Base-by-base conservation (phyloP, 495 filamentous ascomycete genomes). In the Neurospora sp. region DNA sequence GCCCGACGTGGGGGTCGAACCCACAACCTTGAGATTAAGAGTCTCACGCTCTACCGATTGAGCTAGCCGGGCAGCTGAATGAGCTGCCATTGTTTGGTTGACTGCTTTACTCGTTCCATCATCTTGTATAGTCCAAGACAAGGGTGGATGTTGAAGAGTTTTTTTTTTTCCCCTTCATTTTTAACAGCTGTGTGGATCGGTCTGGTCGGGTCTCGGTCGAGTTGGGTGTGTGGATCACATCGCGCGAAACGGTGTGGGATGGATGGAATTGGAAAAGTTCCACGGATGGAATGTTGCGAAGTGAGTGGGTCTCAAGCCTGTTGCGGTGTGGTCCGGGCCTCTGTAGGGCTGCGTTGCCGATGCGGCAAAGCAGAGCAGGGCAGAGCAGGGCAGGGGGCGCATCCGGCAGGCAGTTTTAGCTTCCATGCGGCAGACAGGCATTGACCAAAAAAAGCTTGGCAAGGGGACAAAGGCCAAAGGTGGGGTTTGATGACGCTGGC, bases 21-120 rank as follows among this genome's bases (percentile, higher is more conserved):
- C 53, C 53, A 61, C 53, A 61, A 61, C 53, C 53, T 61, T 61
- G 53, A 61, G 53, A 61, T 61, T 61, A 90, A 90, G 88, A 90
- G 88, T 90, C 88, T 88, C 85, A 89, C 88, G 88, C 88, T 90
- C 88, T 89, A 88, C 88, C 88, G 88, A 90, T 89, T 90, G 88
- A 90, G 88, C 88, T 90, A 90, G 86, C 87, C 76, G 69, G 69
- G 69, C 69, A 65, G 53, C 27, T 9, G 14, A 35, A 35, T 65
- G 53, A 65, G 53, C 53, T 65, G 53, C 53, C 53, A 35, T 27
- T 45, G 10, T 48, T 14, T 22, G 20, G 53, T 16, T 59, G 48
- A 59, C 0, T 0, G 5, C 0, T 31, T 3, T 18, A 27, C 3
- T 3, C 1, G 12, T 31, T 65, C 2, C 31, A 9, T 35, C 18